Evolutionary conservation across 2,329 filamentous ascomycete genomes (phyloP).

Genomic region (Lojkania enalia): DNA sequence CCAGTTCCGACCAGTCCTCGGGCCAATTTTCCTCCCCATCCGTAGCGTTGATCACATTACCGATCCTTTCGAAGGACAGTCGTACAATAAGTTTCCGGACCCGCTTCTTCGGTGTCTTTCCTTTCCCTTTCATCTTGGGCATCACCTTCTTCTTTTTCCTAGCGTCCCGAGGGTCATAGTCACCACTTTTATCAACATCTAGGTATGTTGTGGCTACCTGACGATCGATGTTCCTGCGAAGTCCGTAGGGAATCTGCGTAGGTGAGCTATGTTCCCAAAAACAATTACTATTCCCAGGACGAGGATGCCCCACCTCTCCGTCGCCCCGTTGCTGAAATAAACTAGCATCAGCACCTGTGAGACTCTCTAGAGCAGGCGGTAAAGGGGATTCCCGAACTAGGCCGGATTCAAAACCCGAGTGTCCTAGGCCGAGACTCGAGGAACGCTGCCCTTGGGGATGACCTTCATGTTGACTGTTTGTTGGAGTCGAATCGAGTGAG

Average conservation of each 20-base stretch:
- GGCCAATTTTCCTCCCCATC: slow-evolving; percentile 32
- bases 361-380: no score
- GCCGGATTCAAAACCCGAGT: no score
- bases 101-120: slow-evolving; percentile 11
- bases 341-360: no score
- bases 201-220: slow-evolving; percentile 29
- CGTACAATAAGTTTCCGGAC: slow-evolving; percentile 25
- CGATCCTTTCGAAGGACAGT: slow-evolving; percentile 17
- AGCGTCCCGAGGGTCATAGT: slow-evolving; percentile 39
- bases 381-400: no score
- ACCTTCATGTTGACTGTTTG: no score
- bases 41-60: slow-evolving; percentile 26
- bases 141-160: slow-evolving; percentile 7
- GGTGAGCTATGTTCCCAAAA: not conserved
- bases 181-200: slow-evolving; percentile 43
- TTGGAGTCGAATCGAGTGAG: no score
- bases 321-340: no score
- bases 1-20: slow-evolving; percentile 23
- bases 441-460: no score
- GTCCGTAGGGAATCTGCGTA: not conserved
- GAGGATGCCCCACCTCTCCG: not conserved
- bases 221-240: not conserved
- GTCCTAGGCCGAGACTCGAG: no score
- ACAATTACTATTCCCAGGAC: not conserved
- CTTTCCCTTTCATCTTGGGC: slow-evolving; percentile 15